These are phyloP conservation scores for Yamadazyma friedrichii DNA, from an alignment of 1,139 yeast species.

Conservation along the genomic window DNA sequence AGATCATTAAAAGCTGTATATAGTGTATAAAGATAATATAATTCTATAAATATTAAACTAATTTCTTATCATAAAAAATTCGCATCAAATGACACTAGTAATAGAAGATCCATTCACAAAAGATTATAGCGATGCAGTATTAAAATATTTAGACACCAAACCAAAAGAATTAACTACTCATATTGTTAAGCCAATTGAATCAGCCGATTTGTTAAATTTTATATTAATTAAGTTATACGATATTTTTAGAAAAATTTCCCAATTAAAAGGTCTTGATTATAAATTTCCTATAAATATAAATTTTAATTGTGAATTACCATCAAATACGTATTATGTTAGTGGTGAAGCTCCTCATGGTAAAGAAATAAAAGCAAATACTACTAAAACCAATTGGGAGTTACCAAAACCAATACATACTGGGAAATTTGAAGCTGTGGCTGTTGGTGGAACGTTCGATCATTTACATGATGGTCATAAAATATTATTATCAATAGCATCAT, in stretches of 20 bases:
- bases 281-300: constrained; percentile 32
- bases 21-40: constrained; percentile 1
- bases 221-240: constrained; percentile 29
- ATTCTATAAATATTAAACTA: too few species aligned
- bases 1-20: constrained; percentile 1
- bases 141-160: constrained; percentile 14
- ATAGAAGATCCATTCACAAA: constrained; percentile 23
- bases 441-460: constrained; percentile 98
- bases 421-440: constrained; percentile 38
- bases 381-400: neutral
- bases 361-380: neutral
- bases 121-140: constrained; percentile 25
- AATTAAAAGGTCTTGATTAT: constrained; percentile 22
- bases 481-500: constrained; percentile 70
- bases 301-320: constrained; percentile 19
- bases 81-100: constrained; percentile 8
- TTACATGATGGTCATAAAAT: constrained; percentile 94
- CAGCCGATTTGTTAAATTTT: constrained; percentile 23
- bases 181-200: constrained; percentile 18
- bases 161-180: constrained; percentile 23
- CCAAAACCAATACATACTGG: neutral
- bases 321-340: neutral
- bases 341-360: neutral
- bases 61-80: neutral
- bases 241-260: constrained; percentile 21